A percentile compares a stretch with the other conserved stretches of the same genome.
phyloP scores from a whole-genome alignment of 2,329 filamentous ascomycete genomes.

The Fusarium setosum region DNA sequence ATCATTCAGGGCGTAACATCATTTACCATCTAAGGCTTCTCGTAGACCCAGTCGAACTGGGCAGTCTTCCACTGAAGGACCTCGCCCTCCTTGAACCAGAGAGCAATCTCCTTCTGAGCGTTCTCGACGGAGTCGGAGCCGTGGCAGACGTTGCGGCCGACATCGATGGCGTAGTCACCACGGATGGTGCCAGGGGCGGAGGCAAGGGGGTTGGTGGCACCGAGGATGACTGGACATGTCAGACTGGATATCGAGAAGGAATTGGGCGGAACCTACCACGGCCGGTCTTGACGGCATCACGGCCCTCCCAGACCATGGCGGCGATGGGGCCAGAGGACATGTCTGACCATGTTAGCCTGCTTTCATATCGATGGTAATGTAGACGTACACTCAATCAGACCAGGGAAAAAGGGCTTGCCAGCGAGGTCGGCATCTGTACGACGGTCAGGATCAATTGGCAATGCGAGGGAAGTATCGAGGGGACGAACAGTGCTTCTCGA shows the following conservation, averaged over 20 bases:
- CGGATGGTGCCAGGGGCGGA: constrained; percentile 98
- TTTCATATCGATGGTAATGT: neutral
- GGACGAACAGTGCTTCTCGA: constrained; percentile 89
- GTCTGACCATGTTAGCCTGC: constrained; percentile 65
- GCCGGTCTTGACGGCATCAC: constrained; percentile 98
- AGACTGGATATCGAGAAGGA: neutral
- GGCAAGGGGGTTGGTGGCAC: constrained; percentile 97
- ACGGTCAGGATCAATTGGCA: constrained; percentile 43
- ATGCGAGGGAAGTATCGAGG: constrained; percentile 6
- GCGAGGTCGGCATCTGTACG: constrained; percentile 81
- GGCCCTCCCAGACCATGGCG: constrained; percentile 99
- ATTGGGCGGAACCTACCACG: constrained; percentile 70
- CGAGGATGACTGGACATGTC: constrained; percentile 77
- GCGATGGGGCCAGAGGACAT: constrained; percentile 97
- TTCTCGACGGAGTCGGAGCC: constrained; percentile 98
- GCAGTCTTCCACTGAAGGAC: constrained; percentile 85
- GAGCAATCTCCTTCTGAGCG: constrained; percentile 99
- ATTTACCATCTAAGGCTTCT: constrained; percentile 72
- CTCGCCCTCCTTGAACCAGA: constrained; percentile 96
- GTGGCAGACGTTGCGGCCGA: constrained; percentile 99
- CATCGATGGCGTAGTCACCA: constrained; percentile 85
- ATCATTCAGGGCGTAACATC: constrained; percentile 36
- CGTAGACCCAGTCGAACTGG: constrained; percentile 95
- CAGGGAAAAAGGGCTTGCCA: constrained; percentile 96
- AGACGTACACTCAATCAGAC: constrained; percentile 87